Base-by-base conservation (phyloP, 1,139 yeast genomes). In the Blastobotrys indianensis region DNA sequence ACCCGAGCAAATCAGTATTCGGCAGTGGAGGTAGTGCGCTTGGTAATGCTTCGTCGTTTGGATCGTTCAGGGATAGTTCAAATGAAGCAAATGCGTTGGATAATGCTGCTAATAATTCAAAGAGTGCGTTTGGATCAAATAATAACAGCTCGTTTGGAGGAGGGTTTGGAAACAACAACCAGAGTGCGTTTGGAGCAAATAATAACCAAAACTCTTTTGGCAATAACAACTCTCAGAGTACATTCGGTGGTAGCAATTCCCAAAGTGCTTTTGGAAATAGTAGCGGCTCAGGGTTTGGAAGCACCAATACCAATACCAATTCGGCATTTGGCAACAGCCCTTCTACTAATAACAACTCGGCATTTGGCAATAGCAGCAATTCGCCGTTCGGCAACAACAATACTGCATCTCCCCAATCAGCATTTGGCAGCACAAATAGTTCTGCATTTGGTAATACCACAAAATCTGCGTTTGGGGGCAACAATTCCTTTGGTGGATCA, bases 391-490 rank as follows among this genome's bases (percentile, higher is more conserved):
- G 44, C 11, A 12, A 38, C n/a, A 15, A 29, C n/a, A 11, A 7
- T 9, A 20, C 37, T 42, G 58, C 49, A 6, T 13, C 46, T n/a
- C 32, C 43, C n/a, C 44, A 32, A 23, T 38, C 47, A 29, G 51
- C 56, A 3, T 61, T 59, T 50, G 62, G 64, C 12, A 15, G 7
- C 20, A 33, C 47, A 20, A 47, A 54, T 39, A 35, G 41, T 25
- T 45, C 52, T 42, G 52, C 59, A 9, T 59, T 59, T 37, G 44
- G 42, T n/a, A 30, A 16, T n/a, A 29, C 44, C 10, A 8, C 37
- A 4, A 33, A n/a, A 32, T 41, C 41, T 25, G 42, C 44, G n/a
- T 42, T 42, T 30, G 48, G 50, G 5, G 6, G 41, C 12, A 16
- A 11, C 32, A 23, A 17, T 4, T 36, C 39, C 31, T 15, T 30